phyloP scores from a whole-genome alignment of 2,329 filamentous ascomycete species.

The Colletotrichum sp. region DNA sequence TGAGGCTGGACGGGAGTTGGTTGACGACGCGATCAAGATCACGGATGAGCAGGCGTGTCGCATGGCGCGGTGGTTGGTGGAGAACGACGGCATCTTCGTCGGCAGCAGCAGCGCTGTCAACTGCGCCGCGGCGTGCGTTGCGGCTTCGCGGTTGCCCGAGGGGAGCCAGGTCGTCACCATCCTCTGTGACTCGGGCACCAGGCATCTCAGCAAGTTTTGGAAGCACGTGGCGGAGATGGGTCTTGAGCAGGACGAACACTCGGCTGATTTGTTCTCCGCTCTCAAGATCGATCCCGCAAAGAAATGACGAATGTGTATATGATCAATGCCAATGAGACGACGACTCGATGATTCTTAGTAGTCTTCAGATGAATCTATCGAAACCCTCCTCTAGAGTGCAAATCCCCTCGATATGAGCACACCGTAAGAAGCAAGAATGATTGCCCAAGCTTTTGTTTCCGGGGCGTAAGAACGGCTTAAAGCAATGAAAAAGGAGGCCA shows the following conservation, averaged over 20 bases:
- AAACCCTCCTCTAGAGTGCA: slow-evolving; percentile 6
- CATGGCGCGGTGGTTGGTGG: slow-evolving; percentile 97
- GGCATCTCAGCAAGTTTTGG: slow-evolving; percentile 88
- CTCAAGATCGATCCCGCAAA: slow-evolving; percentile 46
- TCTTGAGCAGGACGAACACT: slow-evolving; percentile 62
- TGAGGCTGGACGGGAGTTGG: slow-evolving; percentile 81
- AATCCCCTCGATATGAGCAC: neutral
- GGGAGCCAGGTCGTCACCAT: slow-evolving; percentile 78
- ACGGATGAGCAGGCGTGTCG: slow-evolving; percentile 86
- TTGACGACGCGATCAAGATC: slow-evolving; percentile 90
- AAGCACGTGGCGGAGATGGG: slow-evolving; percentile 73
- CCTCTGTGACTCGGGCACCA: slow-evolving; percentile 83
- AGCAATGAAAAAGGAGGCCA: slow-evolving; percentile 10
- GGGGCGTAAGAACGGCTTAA: slow-evolving; percentile 8
- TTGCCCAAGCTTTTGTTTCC: neutral
- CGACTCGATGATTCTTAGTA: neutral
- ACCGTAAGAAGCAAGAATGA: slow-evolving; percentile 1
- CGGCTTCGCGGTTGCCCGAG: slow-evolving; percentile 66
- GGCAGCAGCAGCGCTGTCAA: slow-evolving; percentile 98
- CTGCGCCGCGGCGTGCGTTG: slow-evolving; percentile 78
- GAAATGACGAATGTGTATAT: neutral
- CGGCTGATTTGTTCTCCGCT: slow-evolving; percentile 53
- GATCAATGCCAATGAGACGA: neutral
- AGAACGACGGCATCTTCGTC: slow-evolving; percentile 92
- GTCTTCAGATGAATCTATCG: slow-evolving; percentile 8